Evolutionary conservation across 257 asterid genomes (phyloP).

Genomic region (Rubia yunnanensis): DNA sequence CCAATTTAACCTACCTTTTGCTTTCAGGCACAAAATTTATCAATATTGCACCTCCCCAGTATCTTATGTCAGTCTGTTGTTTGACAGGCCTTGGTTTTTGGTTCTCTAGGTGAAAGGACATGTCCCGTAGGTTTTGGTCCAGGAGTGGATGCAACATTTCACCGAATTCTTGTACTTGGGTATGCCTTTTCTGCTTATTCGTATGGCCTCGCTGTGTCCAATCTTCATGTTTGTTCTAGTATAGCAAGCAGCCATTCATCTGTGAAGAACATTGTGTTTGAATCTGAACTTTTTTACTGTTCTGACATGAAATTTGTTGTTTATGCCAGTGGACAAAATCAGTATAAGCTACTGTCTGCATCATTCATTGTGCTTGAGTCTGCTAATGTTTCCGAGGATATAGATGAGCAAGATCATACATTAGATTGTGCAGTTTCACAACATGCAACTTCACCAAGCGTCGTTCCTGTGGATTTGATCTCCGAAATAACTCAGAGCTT

Average conservation of each 20-base stretch:
- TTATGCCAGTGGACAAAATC: slow-evolving; percentile 42
- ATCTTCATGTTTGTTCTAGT: not conserved
- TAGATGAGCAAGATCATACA: slow-evolving; percentile 22
- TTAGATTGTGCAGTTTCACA: slow-evolving; percentile 22
- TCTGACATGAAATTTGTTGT: slow-evolving; percentile 4
- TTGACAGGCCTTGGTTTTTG: slow-evolving; percentile 56
- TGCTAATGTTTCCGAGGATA: slow-evolving; percentile 20
- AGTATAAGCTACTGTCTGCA: slow-evolving; percentile 52
- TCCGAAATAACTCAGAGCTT: slow-evolving; percentile 35
- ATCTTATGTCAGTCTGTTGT: slow-evolving; percentile 16
- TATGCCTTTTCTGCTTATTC: slow-evolving; percentile 15
- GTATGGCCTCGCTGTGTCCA: not conserved
- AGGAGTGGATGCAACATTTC: slow-evolving; percentile 61
- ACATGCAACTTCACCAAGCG: slow-evolving; percentile 17
- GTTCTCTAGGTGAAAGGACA: slow-evolving; percentile 33
- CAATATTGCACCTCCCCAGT: slow-evolving; percentile 2
- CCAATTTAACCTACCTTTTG: slow-evolving; percentile 3
- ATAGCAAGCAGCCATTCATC: not conserved
- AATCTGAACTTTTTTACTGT: not conserved
- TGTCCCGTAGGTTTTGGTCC: slow-evolving; percentile 61
- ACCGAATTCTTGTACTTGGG: slow-evolving; percentile 67
- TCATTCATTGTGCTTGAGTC: slow-evolving; percentile 62
- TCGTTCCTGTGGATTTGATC: slow-evolving; percentile 37
- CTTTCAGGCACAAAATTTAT: too few species aligned
- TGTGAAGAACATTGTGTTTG: not conserved